Evolutionary conservation across 2,329 filamentous ascomycete genomes (phyloP).

Genomic region (Scedosporium apiospermum): DNA sequence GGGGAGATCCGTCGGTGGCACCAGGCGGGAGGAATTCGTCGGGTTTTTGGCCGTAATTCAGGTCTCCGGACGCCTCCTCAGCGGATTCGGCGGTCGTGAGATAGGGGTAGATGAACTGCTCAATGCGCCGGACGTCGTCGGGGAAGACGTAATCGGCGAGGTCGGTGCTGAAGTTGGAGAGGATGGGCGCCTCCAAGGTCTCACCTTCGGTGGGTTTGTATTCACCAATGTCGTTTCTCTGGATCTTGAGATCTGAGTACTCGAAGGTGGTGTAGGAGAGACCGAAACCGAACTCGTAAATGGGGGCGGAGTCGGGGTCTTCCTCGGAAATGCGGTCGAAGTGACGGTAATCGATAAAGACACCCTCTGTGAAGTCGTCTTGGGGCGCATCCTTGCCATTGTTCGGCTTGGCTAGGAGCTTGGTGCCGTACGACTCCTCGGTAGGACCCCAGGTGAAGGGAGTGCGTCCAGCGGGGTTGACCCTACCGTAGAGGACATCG

Average conservation of each 20-base stretch:
- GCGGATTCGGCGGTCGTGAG: slow-evolving; percentile 54
- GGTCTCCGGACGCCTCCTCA: slow-evolving; percentile 45
- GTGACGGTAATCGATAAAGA: slow-evolving; percentile 62
- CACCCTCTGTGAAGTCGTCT: slow-evolving; percentile 64
- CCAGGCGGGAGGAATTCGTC: slow-evolving; percentile 51
- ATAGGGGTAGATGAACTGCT: slow-evolving; percentile 60
- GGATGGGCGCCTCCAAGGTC: slow-evolving; percentile 52
- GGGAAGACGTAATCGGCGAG: slow-evolving; percentile 62
- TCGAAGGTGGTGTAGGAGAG: slow-evolving; percentile 72
- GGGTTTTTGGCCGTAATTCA: slow-evolving; percentile 48
- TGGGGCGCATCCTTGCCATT: slow-evolving; percentile 59
- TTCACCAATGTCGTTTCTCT: slow-evolving; percentile 33
- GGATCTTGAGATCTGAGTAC: slow-evolving; percentile 58
- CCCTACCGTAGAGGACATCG: slow-evolving; percentile 74
- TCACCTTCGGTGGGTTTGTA: slow-evolving; percentile 53
- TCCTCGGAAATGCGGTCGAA: slow-evolving; percentile 52
- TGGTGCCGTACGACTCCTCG: slow-evolving; percentile 57
- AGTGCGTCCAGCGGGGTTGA: slow-evolving; percentile 67
- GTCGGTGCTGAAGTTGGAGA: slow-evolving; percentile 55
- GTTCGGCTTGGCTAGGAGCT: slow-evolving; percentile 60
- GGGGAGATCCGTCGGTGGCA: slow-evolving; percentile 44
- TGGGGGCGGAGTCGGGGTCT: slow-evolving; percentile 43
- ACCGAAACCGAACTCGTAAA: slow-evolving; percentile 76
- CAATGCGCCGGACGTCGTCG: slow-evolving; percentile 38
- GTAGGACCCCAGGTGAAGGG: slow-evolving; percentile 72